These are phyloP conservation scores for Exophiala sideris DNA, from an alignment of 2,329 filamentous ascomycete species.

Conservation along the genomic window DNA sequence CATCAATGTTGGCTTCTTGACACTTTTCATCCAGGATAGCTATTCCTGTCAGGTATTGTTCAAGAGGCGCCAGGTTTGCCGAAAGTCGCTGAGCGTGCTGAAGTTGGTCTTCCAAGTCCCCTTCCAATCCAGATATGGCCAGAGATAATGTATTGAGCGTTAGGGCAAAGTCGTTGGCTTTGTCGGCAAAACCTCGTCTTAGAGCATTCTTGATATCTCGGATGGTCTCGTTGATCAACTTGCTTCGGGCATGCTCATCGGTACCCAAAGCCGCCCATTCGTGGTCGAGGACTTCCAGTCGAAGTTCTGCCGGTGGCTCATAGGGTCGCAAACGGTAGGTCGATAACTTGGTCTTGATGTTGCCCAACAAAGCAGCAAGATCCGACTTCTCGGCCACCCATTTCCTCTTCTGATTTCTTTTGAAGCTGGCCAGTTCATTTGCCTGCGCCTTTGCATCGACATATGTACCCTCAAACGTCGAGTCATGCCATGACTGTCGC, in stretches of 20 bases:
- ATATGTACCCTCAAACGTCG: constrained; percentile 88
- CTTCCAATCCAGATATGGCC: constrained; percentile 94
- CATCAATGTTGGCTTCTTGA: constrained; percentile 94
- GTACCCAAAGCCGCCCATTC: constrained; percentile 79
- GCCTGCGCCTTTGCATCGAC: constrained; percentile 86
- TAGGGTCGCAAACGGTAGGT: constrained; percentile 91
- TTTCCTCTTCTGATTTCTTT: constrained; percentile 81
- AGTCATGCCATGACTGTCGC: constrained; percentile 69
- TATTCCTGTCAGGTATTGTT: constrained; percentile 85
- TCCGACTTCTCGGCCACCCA: constrained; percentile 99
- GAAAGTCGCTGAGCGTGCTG: constrained; percentile 81
- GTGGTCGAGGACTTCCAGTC: constrained; percentile 74
- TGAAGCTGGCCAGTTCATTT: constrained; percentile 79
- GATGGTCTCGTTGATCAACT: constrained; percentile 96
- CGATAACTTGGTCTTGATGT: constrained; percentile 97
- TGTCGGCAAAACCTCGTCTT: constrained; percentile 89
- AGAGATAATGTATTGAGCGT: constrained; percentile 92
- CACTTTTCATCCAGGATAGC: constrained; percentile 83
- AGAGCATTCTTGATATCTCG: constrained; percentile 97
- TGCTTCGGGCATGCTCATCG: constrained; percentile 81
- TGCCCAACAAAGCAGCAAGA: constrained; percentile 84
- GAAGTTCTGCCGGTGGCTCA: constrained; percentile 79
- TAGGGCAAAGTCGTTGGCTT: constrained; percentile 95
- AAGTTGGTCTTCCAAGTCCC: constrained; percentile 92
- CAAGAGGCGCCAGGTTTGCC: constrained; percentile 81